These are phyloP conservation scores for Ambrosiella xylebori DNA, from an alignment of 2,329 filamentous ascomycete genomes.

Conservation along the genomic window DNA sequence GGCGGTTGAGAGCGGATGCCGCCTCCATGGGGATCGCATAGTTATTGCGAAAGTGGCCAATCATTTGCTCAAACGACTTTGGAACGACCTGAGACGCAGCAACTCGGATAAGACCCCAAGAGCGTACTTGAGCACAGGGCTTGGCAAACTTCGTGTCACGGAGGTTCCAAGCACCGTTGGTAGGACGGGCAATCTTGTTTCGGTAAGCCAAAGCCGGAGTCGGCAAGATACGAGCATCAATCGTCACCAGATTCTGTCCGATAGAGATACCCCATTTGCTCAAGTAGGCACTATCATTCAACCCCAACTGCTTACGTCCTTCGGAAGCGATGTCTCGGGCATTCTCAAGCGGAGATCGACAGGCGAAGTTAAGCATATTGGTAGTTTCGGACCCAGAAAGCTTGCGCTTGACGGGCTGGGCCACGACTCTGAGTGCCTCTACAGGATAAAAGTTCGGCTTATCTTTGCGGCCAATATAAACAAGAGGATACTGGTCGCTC, in stretches of 20 bases:
- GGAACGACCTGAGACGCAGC: slow-evolving; percentile 16
- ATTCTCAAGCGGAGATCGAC: slow-evolving; percentile 47
- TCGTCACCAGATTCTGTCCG: slow-evolving; percentile 46
- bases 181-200: slow-evolving; percentile 19
- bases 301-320: slow-evolving; percentile 39
- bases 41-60: slow-evolving; percentile 9
- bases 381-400: slow-evolving; percentile 44
- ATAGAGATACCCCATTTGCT: slow-evolving; percentile 46
- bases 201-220: slow-evolving; percentile 45
- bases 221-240: slow-evolving; percentile 50
- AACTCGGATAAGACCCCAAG: slow-evolving; percentile 35
- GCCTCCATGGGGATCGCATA: slow-evolving; percentile 12
- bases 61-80: slow-evolving; percentile 18
- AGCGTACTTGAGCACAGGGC: slow-evolving; percentile 26
- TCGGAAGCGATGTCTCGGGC: slow-evolving; percentile 44
- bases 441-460: slow-evolving; percentile 48
- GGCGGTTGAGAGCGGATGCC: slow-evolving; percentile 10
- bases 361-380: slow-evolving; percentile 56
- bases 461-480: slow-evolving; percentile 45
- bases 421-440: slow-evolving; percentile 45
- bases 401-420: slow-evolving; percentile 41
- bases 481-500: slow-evolving; percentile 33
- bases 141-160: slow-evolving; percentile 35
- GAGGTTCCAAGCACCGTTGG: slow-evolving; percentile 56
- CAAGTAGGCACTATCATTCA: slow-evolving; percentile 31